Conservation (phyloP, 2,329 filamentous ascomycete species). For the Colletotrichum zoysiae region DNA sequence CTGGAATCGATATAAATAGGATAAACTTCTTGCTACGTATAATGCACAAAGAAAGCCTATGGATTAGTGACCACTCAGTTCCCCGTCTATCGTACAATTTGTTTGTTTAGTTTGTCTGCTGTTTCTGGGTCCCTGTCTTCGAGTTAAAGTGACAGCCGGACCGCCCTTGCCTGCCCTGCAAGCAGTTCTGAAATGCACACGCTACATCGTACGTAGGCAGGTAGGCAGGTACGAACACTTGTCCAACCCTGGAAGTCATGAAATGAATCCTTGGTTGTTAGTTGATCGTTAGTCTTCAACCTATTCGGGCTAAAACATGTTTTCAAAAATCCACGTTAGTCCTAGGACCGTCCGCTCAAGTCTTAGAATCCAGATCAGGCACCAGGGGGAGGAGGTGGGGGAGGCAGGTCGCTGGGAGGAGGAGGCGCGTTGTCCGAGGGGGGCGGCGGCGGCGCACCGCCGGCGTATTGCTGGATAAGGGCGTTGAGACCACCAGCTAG, state of each 20-base stretch:
- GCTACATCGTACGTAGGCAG: neutral
- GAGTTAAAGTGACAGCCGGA: neutral
- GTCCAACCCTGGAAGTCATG: slow-evolving; percentile 25
- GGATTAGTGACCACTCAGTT: slow-evolving; percentile 29
- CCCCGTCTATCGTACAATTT: slow-evolving; percentile 35
- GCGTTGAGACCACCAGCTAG: slow-evolving; percentile 70
- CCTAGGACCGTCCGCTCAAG: neutral
- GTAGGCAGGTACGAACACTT: slow-evolving; percentile 6
- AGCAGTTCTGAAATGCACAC: neutral
- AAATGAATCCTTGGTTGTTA: slow-evolving; percentile 34
- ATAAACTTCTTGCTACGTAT: slow-evolving; percentile 24
- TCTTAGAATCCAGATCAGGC: slow-evolving; percentile 51
- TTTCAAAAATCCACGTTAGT: slow-evolving; percentile 27
- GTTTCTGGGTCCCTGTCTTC: slow-evolving; percentile 15
- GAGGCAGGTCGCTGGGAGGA: slow-evolving; percentile 69
- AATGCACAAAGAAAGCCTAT: slow-evolving; percentile 28
- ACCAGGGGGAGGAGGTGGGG: slow-evolving; percentile 72
- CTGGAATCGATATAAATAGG: neutral
- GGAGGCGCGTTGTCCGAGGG: slow-evolving; percentile 71
- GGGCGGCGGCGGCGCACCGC: slow-evolving; percentile 63
- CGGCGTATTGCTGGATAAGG: slow-evolving; percentile 75
- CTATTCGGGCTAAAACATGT: neutral
- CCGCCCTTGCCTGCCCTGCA: neutral
- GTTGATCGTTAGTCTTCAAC: slow-evolving; percentile 34
- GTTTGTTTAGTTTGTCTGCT: neutral